Conservation (phyloP, 1,139 yeast genomes). For the Geotrichum macrosporum region DNA sequence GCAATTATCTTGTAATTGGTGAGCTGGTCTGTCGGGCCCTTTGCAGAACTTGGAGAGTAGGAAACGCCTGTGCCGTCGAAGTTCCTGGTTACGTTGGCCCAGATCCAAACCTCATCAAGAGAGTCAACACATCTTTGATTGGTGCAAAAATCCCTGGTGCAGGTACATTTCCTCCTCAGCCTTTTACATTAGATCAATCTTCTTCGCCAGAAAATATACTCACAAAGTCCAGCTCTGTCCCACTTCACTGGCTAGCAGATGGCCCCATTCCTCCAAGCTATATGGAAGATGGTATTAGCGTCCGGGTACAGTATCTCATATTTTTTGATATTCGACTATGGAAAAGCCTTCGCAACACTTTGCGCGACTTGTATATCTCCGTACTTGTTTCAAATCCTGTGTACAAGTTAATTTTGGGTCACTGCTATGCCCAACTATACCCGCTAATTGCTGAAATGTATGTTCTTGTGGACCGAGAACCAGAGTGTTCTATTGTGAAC, state of each 20-base stretch:
- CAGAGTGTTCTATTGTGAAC: constrained; percentile 72
- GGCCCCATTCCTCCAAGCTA: constrained; percentile 16
- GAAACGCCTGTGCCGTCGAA: constrained; percentile 22
- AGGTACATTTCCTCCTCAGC: constrained; percentile 21
- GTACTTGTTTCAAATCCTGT: constrained; percentile 63
- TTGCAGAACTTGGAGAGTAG: constrained; percentile 51
- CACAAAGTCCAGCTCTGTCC: constrained; percentile 46
- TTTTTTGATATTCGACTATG: constrained; percentile 69
- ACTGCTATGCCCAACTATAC: constrained; percentile 79
- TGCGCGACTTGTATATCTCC: constrained; percentile 67
- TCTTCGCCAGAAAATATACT: constrained; percentile 37
- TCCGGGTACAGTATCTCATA: constrained; percentile 72
- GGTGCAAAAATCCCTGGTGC: constrained; percentile 30
- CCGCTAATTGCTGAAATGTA: constrained; percentile 74
- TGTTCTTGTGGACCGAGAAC: constrained; percentile 69
- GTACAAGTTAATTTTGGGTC: constrained; percentile 59
- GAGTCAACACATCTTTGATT: constrained; percentile 31
- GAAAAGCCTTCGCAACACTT: constrained; percentile 55
- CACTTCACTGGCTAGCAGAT: constrained; percentile 41
- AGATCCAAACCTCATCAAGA: constrained; percentile 9
- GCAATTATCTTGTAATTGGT: constrained; percentile 47
- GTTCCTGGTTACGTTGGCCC: constrained; percentile 1
- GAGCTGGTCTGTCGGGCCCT: constrained; percentile 55
- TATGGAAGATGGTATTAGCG: constrained; percentile 19
- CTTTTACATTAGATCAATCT: constrained; percentile 9